Evolutionary conservation across 2,329 filamentous ascomycete species (phyloP).

Genomic region (Whalleya microplaca): DNA sequence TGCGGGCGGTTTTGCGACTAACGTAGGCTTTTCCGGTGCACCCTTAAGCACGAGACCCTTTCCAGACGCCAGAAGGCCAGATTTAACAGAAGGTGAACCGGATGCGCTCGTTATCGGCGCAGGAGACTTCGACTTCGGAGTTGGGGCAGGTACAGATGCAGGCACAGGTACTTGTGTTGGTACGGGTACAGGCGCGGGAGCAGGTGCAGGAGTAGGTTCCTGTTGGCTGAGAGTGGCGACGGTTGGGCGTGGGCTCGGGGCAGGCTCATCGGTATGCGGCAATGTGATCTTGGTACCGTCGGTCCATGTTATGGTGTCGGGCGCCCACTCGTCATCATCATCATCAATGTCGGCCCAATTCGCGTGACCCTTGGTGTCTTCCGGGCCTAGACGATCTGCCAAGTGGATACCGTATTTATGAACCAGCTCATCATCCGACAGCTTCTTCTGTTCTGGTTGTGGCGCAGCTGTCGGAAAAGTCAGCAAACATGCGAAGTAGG

Average conservation of each 20-base stretch:
- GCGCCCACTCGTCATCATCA: conserved; percentile 86
- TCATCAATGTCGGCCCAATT: conserved; percentile 93
- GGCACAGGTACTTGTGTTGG: conserved; percentile 41
- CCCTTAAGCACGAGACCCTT: conserved; percentile 70
- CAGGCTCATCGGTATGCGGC: conserved; percentile 61
- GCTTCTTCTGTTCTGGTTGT: conserved; percentile 75
- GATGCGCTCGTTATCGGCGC: conserved; percentile 39
- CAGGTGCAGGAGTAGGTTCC: conserved; percentile 31
- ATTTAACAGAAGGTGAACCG: conserved; percentile 47
- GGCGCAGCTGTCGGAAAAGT: conserved; percentile 54
- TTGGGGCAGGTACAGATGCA: conserved; percentile 29
- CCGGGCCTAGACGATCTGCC: conserved; percentile 75
- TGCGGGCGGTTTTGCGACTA: conserved; percentile 72
- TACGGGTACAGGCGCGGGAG: conserved; percentile 34
- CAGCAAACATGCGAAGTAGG: conserved; percentile 28
- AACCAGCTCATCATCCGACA: conserved; percentile 82
- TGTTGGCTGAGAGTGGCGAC: conserved; percentile 44
- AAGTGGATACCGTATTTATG: conserved; percentile 87
- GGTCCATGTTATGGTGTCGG: conserved; percentile 84
- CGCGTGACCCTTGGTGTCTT: conserved; percentile 73
- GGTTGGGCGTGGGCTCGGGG: conserved; percentile 32
- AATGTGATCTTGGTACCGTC: conserved; percentile 84
- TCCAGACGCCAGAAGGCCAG: conserved; percentile 53
- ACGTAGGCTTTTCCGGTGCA: conserved; percentile 69
- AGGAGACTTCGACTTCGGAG: conserved; percentile 52